A percentile compares a stretch with the other conserved stretches of the same genome.
Conservation (phyloP, 2,329 filamentous ascomycete genomes). For the Fusarium miscanthi region DNA sequence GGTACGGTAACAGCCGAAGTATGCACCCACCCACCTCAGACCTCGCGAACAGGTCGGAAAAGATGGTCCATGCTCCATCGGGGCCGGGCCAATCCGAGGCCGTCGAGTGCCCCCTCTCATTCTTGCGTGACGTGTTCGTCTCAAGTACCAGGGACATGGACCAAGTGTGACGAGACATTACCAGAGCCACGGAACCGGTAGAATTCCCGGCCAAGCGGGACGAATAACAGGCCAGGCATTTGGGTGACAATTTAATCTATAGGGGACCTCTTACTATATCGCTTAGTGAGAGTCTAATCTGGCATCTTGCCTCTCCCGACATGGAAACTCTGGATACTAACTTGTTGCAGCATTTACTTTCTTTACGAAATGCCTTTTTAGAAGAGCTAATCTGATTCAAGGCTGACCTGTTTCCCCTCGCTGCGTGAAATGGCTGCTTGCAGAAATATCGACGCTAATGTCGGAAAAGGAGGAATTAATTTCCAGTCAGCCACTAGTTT, state of each 20-base stretch:
- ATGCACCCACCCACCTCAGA: background rate
- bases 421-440: background rate
- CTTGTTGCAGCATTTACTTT: background rate
- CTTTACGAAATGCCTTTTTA: background rate
- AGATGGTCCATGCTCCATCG: background rate
- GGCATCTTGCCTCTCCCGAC: background rate
- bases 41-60: background rate
- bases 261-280: background rate
- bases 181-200: background rate
- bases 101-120: background rate
- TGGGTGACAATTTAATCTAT: background rate
- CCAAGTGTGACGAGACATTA: background rate
- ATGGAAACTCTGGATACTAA: background rate
- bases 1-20: background rate
- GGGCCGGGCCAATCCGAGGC: background rate
- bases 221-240: background rate
- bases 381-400: background rate
- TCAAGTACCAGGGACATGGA: background rate
- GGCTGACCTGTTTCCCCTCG: background rate
- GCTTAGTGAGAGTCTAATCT: background rate
- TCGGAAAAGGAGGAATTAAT: conserved; percentile 9
- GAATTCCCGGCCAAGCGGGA: background rate
- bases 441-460: background rate
- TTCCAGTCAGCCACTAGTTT: conserved; percentile 1
- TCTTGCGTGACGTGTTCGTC: background rate